Conservation (phyloP, 768 basidiomycete genomes). For the Podaxis pistillaris region DNA sequence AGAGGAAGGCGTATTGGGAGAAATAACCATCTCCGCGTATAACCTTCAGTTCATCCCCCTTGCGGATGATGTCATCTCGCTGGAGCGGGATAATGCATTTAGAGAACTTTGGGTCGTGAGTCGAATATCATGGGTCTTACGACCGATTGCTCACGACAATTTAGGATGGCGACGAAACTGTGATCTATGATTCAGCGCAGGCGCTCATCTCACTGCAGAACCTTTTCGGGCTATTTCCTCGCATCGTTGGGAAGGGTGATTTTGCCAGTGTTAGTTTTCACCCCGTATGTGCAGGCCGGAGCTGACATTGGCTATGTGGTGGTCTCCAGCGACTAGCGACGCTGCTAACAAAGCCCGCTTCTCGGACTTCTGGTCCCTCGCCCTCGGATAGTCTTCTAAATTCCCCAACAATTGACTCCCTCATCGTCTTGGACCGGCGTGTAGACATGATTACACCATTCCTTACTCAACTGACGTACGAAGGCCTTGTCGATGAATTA, state of each 20-base stretch:
- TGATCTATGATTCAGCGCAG: conserved; percentile 85
- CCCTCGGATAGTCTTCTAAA: conserved; percentile 40
- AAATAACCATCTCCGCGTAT: conserved; percentile 82
- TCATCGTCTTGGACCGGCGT: conserved; percentile 87
- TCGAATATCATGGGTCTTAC: conserved; percentile 16
- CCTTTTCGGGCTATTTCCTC: conserved; percentile 85
- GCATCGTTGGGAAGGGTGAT: conserved; percentile 92
- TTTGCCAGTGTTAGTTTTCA: conserved; percentile 59
- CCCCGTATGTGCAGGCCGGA: background rate
- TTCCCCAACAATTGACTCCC: conserved; percentile 72
- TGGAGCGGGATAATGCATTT: conserved; percentile 85
- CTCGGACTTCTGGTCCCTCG: conserved; percentile 35
- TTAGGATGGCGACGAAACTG: conserved; percentile 91
- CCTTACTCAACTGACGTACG: conserved; percentile 93
- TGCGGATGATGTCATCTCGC: conserved; percentile 88
- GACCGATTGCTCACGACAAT: conserved; percentile 14
- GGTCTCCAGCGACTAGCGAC: conserved; percentile 67
- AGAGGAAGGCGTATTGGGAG: conserved; percentile 98
- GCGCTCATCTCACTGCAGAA: conserved; percentile 82
- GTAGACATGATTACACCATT: conserved; percentile 96
- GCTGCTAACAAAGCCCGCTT: conserved; percentile 48
- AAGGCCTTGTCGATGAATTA: conserved; percentile 92
- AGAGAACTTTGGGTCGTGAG: conserved; percentile 90
- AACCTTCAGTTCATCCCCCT: conserved; percentile 93
- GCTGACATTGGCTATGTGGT: background rate